Base-by-base conservation (phyloP, 306 rosid genomes). In the Mucuna pruriens region DNA sequence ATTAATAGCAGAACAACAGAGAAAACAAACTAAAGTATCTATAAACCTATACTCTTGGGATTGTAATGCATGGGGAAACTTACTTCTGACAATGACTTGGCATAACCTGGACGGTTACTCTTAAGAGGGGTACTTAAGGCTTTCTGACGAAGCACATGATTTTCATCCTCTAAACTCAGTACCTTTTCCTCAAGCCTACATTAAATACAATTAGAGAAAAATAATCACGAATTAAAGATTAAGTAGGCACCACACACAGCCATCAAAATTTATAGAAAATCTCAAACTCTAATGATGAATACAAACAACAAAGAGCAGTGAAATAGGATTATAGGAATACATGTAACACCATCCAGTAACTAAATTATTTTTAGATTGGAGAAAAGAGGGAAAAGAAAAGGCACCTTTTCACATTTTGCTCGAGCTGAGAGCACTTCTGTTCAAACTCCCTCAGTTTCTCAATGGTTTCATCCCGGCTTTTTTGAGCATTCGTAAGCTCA, bases 131-230 rank as follows among this genome's bases (percentile, higher is more conserved):
- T 89, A 85, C 52, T 86, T 76, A 90, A 84, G 51, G 97, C 80
- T 74, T 89, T 95, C 86, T 90, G 98, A 44, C 97, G 94, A 84
- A 95, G 88, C 77, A 95, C 83, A 0, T 79, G 98, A 87, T 95
- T 95, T 85, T 95, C 99, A 38, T 91, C 90, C 88, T 92, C 94
- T 54, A 93, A 87, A 82, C 80, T 34, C 34, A 80, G 85, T 34
- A 91, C 78, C 86, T 95, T 93, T 78, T 87, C 98, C 88, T 89
- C 94, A 3, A 93, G 94, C 77, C 99, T 95, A 54, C 61, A 80
- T 68, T 78, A 23, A 57, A 89, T 39, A 66, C 54, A 77, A 55
- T 49, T 67, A 16, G 33, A 20, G 52, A 68, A 19, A 23, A 54
- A 42, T 38, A 60, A 65, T 63, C 25, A 31, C 23, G 70, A 70